phyloP scores from a whole-genome alignment of 176 grass and related monocot species.

The Neostapfia colusana region DNA sequence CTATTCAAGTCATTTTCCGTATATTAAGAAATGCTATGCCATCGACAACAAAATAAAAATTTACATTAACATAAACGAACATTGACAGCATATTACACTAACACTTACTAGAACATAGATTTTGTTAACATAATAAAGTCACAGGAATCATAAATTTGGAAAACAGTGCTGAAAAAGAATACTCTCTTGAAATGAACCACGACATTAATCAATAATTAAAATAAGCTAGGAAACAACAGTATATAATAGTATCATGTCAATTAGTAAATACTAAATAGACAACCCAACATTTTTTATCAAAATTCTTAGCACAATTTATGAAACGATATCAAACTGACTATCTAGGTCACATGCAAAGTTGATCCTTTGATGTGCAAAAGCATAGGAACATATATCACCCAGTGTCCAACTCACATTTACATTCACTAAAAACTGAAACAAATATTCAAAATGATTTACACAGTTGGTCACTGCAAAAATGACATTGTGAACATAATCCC shows the following conservation, averaged over 20 bases:
- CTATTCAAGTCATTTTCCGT: neutral
- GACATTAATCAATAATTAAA: too few species aligned
- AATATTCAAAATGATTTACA: neutral
- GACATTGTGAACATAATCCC: neutral
- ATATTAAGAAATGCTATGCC: neutral
- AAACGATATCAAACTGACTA: conserved; percentile 12
- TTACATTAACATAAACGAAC: too few species aligned
- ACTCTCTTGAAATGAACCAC: too few species aligned
- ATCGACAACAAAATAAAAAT: neutral
- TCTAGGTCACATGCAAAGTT: neutral
- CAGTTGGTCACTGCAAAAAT: conserved; percentile 7
- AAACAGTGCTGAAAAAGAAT: too few species aligned
- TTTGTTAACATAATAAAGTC: too few species aligned
- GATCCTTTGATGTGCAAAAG: conserved; percentile 2
- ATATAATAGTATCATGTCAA: neutral
- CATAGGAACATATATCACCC: neutral
- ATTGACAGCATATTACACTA: too few species aligned
- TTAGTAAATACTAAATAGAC: neutral
- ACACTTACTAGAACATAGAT: too few species aligned
- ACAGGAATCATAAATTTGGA: too few species aligned
- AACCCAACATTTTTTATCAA: neutral
- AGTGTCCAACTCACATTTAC: neutral
- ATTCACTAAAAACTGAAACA: neutral
- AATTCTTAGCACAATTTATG: conserved; percentile 7
- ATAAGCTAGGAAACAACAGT: too few species aligned